Percentiles rank a stretch among this genome's conserved stretches.
These are phyloP conservation scores for Penicillium paxilli DNA, from an alignment of 495 filamentous ascomycete species.

Conservation along the genomic window DNA sequence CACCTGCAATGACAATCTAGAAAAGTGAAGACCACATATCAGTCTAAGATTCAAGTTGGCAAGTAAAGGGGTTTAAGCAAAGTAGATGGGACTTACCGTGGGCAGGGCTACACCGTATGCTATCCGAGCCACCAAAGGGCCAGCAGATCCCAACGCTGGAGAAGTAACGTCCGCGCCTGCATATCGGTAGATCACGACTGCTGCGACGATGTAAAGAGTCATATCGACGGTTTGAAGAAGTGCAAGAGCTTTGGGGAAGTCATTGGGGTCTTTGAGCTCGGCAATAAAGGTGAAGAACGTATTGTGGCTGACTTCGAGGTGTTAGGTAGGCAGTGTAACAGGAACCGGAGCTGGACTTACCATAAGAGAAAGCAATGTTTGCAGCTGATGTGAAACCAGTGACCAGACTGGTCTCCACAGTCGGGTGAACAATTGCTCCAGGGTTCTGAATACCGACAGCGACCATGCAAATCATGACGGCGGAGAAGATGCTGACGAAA, in stretches of 20 bases:
- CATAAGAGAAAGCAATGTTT: constrained; percentile 9
- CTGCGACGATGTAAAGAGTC: constrained; percentile 57
- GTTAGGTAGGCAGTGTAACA: constrained; percentile 32
- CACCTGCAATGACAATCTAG: constrained; percentile 54
- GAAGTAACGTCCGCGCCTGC: constrained; percentile 66
- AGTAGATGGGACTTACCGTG: constrained; percentile 41
- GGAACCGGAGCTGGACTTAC: neutral
- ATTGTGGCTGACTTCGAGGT: constrained; percentile 59
- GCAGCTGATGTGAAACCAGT: constrained; percentile 35
- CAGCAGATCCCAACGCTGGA: constrained; percentile 72
- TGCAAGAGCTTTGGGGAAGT: constrained; percentile 67
- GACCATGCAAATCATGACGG: constrained; percentile 73
- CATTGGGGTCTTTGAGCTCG: constrained; percentile 68
- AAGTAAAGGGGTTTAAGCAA: neutral
- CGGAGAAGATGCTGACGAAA: constrained; percentile 65
- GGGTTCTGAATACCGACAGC: constrained; percentile 52
- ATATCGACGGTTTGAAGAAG: constrained; percentile 65
- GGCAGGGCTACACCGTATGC: constrained; percentile 80
- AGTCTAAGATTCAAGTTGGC: too few relatives aligned
- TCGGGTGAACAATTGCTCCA: neutral
- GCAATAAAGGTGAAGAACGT: constrained; percentile 76
- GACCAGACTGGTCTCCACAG: constrained; percentile 29
- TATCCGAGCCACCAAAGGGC: constrained; percentile 59
- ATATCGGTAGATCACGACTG: constrained; percentile 65
- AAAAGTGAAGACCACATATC: too few relatives aligned